phyloP scores from a whole-genome alignment of 2,329 filamentous ascomycete species.

The Claviceps purpurea region DNA sequence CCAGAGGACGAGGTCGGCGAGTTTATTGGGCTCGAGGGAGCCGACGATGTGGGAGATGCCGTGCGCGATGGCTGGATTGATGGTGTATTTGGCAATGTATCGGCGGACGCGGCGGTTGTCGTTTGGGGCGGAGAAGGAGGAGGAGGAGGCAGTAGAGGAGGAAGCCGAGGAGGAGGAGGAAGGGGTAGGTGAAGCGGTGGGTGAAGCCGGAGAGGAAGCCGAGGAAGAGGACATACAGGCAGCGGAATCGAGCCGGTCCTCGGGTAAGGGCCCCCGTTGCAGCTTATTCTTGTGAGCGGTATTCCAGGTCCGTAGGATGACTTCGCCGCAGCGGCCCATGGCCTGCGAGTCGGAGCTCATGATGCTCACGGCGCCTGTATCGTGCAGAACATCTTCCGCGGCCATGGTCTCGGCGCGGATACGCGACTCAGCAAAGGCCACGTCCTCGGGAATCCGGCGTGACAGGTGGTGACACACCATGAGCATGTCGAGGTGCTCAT shows the following conservation, averaged over 20 bases:
- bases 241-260: constrained; percentile 37
- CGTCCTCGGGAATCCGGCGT: constrained; percentile 86
- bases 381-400: constrained; percentile 89
- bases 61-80: constrained; percentile 85
- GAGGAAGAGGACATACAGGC: constrained; percentile 29
- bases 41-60: constrained; percentile 81
- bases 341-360: constrained; percentile 93
- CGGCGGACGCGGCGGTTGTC: constrained; percentile 90
- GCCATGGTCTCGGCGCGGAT: constrained; percentile 95
- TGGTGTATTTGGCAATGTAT: constrained; percentile 90
- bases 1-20: constrained; percentile 85
- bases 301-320: constrained; percentile 87
- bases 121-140: constrained; percentile 45
- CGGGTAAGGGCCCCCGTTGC: constrained; percentile 61
- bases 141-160: too few species aligned
- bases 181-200: constrained; percentile 26
- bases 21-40: constrained; percentile 75
- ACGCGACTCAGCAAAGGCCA: constrained; percentile 86
- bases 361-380: constrained; percentile 92
- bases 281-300: constrained; percentile 94
- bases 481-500: constrained; percentile 95
- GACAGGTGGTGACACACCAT: constrained; percentile 96
- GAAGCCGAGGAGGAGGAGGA: neutral
- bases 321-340: constrained; percentile 93
- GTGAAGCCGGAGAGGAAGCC: constrained; percentile 31